A percentile compares a stretch with the other conserved stretches of the same genome.
These are phyloP conservation scores for Solanum gandarillasii DNA, from an alignment of 257 asterid species.

Conservation along the genomic window DNA sequence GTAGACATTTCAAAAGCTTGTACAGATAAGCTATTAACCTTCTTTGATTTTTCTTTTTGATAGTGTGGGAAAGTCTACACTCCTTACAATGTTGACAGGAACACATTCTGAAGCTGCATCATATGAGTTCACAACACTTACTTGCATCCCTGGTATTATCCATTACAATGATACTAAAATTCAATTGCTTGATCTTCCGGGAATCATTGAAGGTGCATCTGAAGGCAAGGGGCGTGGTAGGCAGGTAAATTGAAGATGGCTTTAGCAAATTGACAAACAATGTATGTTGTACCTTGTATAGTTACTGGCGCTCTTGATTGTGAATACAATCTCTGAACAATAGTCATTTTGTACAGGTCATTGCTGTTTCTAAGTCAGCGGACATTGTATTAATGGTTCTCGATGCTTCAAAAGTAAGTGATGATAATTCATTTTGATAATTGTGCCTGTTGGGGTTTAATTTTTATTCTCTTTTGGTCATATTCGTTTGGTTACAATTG, in stretches of 20 bases:
- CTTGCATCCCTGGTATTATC: conserved; percentile 96
- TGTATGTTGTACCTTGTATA: not conserved
- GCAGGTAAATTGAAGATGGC: conserved; percentile 40
- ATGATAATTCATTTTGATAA: not conserved
- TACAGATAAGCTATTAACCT: not conserved
- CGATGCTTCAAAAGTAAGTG: conserved; percentile 62
- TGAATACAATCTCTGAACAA: conserved; percentile 5
- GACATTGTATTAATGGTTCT: conserved; percentile 89
- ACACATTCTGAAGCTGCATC: conserved; percentile 99
- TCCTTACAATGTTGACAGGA: conserved; percentile 93
- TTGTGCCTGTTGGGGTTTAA: not conserved
- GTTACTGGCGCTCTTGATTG: not conserved
- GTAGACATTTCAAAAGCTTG: not conserved
- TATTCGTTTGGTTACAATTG: not conserved
- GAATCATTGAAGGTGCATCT: conserved; percentile 98
- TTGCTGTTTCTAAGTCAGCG: conserved; percentile 93
- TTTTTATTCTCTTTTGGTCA: not conserved
- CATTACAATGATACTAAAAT: conserved; percentile 95
- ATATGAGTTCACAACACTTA: conserved; percentile 95
- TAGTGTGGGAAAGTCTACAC: conserved; percentile 98
- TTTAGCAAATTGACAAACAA: not conserved
- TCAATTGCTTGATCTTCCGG: conserved; percentile 99
- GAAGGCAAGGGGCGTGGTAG: conserved; percentile 99
- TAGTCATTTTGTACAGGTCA: conserved; percentile 48
- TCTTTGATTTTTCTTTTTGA: not conserved